Percentiles rank a stretch among this genome's conserved stretches.
Evolutionary conservation across 768 basidiomycete genomes (phyloP).

Genomic region (Pholiota conissans): DNA sequence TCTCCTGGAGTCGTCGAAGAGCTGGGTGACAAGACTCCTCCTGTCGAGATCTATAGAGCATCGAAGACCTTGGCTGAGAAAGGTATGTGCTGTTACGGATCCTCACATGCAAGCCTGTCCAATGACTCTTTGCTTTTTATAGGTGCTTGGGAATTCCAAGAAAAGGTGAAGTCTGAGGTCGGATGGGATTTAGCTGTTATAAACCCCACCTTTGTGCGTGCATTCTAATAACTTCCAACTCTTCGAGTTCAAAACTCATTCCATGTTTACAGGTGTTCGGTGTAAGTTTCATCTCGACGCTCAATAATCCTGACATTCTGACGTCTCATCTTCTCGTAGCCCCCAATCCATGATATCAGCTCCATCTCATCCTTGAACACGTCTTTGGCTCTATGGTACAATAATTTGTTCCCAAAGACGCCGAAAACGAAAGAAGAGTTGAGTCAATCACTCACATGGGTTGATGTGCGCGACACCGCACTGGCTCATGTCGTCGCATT

Average conservation of each 20-base stretch:
- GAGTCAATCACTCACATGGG: slow-evolving; percentile 28
- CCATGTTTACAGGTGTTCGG: slow-evolving; percentile 27
- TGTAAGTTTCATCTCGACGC: slow-evolving; percentile 12
- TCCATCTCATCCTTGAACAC: slow-evolving; percentile 36
- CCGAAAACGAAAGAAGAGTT: slow-evolving; percentile 20
- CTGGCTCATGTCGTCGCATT: slow-evolving; percentile 56
- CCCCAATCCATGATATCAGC: slow-evolving; percentile 41
- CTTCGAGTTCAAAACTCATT: neutral
- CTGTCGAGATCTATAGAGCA: slow-evolving; percentile 51
- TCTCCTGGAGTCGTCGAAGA: slow-evolving; percentile 44
- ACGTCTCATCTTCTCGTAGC: slow-evolving; percentile 24
- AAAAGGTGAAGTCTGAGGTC: slow-evolving; percentile 41
- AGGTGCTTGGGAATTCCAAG: slow-evolving; percentile 38
- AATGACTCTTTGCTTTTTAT: too few species aligned
- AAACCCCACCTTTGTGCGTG: slow-evolving; percentile 53
- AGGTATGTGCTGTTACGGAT: slow-evolving; percentile 34
- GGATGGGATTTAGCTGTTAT: slow-evolving; percentile 53
- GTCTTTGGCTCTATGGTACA: slow-evolving; percentile 32
- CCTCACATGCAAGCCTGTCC: too few species aligned
- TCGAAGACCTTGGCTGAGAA: slow-evolving; percentile 68
- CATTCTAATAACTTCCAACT: neutral
- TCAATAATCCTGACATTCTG: neutral
- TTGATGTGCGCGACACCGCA: slow-evolving; percentile 60
- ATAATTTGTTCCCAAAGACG: slow-evolving; percentile 21
- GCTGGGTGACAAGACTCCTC: slow-evolving; percentile 44